phyloP scores from a whole-genome alignment of 768 basidiomycete genomes.

The Cystofilobasidium bisporidii region DNA sequence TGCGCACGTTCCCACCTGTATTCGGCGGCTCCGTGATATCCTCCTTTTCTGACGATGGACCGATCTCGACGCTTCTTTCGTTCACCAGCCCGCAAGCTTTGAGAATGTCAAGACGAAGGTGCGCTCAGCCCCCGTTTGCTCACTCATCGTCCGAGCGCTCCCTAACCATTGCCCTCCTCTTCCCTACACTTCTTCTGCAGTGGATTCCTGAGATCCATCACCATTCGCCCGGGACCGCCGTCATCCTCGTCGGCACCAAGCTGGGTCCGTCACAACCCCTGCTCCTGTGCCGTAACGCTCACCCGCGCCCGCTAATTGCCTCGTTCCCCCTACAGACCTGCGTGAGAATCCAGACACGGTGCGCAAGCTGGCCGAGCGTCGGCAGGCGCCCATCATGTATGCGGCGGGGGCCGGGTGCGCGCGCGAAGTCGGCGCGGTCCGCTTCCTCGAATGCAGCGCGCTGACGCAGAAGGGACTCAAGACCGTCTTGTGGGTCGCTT shows the following conservation, averaged over 20 bases:
- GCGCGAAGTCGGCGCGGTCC: conserved; percentile 23
- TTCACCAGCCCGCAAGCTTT: conserved; percentile 57
- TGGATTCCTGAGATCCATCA: conserved; percentile 21
- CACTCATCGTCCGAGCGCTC: no score
- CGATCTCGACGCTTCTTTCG: no score
- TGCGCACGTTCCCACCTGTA: no score
- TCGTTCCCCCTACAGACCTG: conserved; percentile 55
- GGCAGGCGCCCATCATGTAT: conserved; percentile 38
- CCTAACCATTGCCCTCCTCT: no score
- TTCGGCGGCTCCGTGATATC: no score
- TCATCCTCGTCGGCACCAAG: conserved; percentile 89
- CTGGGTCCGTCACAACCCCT: background rate
- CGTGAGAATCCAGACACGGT: conserved; percentile 75
- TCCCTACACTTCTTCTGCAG: conserved; percentile 21
- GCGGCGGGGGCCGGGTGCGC: conserved; percentile 20
- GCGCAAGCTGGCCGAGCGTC: conserved; percentile 37
- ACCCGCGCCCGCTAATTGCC: no score
- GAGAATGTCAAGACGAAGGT: conserved; percentile 61
- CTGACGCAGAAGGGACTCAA: conserved; percentile 41
- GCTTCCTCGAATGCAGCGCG: conserved; percentile 30
- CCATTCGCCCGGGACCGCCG: conserved; percentile 54
- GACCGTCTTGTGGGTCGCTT: conserved; percentile 36
- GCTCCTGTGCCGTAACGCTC: background rate
- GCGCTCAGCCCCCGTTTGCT: background rate
- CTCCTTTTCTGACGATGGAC: no score